Conservation (phyloP, 73 alveolate species). For the Paramecium octaurelia region DNA sequence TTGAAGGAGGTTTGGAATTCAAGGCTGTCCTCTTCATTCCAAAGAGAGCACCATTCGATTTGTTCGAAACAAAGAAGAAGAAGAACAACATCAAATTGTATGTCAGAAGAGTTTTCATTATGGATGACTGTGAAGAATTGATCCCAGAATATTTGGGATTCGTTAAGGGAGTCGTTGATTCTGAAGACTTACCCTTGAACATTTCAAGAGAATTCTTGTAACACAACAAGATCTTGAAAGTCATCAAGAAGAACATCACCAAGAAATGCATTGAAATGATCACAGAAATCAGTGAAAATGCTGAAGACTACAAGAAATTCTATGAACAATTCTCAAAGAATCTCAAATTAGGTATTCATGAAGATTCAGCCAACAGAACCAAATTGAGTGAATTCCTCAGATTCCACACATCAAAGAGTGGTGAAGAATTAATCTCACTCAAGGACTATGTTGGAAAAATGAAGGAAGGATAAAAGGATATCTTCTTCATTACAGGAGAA, state of each 20-base stretch:
- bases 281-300: conserved; percentile 97
- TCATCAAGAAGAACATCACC: conserved; percentile 97
- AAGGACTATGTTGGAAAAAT: conserved; percentile 96
- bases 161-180: conserved; percentile 99
- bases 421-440: conserved; percentile 97
- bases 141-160: conserved; percentile 99
- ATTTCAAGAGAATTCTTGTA: conserved; percentile 99
- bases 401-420: conserved; percentile 96
- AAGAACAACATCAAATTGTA: conserved; percentile 96
- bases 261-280: conserved; percentile 99
- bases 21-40: conserved; percentile 99
- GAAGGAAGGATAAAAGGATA: conserved; percentile 99
- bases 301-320: conserved; percentile 99
- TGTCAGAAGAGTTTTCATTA: conserved; percentile 99
- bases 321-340: conserved; percentile 99
- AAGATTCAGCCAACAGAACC: conserved; percentile 97
- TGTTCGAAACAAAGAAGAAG: conserved; percentile 99
- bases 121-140: conserved; percentile 99
- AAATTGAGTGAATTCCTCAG: conserved; percentile 97
- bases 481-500: conserved; percentile 99
- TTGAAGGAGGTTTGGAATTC: conserved; percentile 99
- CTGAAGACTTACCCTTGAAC: conserved; percentile 99
- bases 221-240: conserved; percentile 98
- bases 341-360: conserved; percentile 99
- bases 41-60: conserved; percentile 99